A percentile compares a stretch with the other conserved stretches of the same genome.
Evolutionary conservation across 2,329 filamentous ascomycete species (phyloP).

Genomic region (Cladophialophora yegresii): DNA sequence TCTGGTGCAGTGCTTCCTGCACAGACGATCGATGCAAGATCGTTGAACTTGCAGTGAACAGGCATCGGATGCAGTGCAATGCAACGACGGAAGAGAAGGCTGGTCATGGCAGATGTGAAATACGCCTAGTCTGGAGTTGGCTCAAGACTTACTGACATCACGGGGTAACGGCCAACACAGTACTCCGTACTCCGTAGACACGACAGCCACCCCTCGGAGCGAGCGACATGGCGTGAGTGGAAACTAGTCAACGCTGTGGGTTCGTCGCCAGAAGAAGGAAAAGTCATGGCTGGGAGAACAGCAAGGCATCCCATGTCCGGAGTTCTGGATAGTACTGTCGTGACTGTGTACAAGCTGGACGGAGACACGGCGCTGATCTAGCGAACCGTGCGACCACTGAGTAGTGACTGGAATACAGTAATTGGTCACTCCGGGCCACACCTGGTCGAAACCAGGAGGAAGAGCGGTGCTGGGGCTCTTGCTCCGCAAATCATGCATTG

Average conservation of each 20-base stretch:
- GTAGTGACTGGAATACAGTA: constrained; percentile 6
- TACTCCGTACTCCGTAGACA: too few relatives aligned
- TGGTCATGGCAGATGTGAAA: constrained; percentile 22
- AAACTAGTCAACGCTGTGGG: constrained; percentile 1
- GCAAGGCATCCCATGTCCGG: constrained; percentile 16
- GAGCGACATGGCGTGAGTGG: neutral
- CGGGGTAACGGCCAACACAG: neutral
- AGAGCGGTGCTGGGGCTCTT: constrained; percentile 16
- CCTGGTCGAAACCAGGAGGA: constrained; percentile 17
- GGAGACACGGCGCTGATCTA: constrained; percentile 18
- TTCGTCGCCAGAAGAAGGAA: constrained; percentile 7
- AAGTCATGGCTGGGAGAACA: constrained; percentile 18
- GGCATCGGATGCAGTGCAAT: constrained; percentile 28
- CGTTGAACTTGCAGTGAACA: constrained; percentile 25
- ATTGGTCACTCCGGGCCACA: constrained; percentile 23
- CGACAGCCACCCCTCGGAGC: too few relatives aligned
- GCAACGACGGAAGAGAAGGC: constrained; percentile 24
- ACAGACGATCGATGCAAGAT: constrained; percentile 34
- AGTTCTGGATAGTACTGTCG: constrained; percentile 11
- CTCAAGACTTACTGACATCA: neutral
- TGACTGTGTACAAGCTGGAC: neutral
- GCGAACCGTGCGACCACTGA: constrained; percentile 26
- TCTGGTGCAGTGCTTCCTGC: constrained; percentile 23
- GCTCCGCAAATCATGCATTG: constrained; percentile 32
- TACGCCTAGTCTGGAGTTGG: neutral